Evolutionary conservation across 345 rosid genomes (phyloP).

Genomic region (Leavenworthia alabamica): DNA sequence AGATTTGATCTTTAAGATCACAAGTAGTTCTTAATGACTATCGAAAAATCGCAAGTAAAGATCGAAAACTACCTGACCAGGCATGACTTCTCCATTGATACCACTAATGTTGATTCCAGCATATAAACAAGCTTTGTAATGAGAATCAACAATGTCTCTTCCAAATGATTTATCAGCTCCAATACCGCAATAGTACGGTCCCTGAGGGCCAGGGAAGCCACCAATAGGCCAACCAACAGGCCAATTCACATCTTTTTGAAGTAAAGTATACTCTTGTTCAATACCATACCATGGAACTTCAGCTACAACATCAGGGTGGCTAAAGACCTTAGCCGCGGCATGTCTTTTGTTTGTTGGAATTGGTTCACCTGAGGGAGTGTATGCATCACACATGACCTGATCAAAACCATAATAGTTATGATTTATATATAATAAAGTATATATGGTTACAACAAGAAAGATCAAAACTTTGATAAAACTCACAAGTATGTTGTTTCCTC

Average conservation of each 20-base stretch:
- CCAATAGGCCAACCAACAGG: slow-evolving; percentile 90
- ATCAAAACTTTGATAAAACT: slow-evolving; percentile 28
- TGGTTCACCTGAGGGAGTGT: slow-evolving; percentile 83
- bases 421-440: neutral
- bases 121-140: slow-evolving; percentile 89
- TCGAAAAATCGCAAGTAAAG: neutral
- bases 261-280: slow-evolving; percentile 86
- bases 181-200: slow-evolving; percentile 79
- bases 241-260: slow-evolving; percentile 82
- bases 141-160: slow-evolving; percentile 84
- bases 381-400: slow-evolving; percentile 89
- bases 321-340: slow-evolving; percentile 72
- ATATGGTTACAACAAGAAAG: too few species aligned
- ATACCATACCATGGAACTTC: slow-evolving; percentile 85
- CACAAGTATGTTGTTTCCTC: slow-evolving; percentile 80
- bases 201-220: slow-evolving; percentile 93
- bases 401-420: neutral
- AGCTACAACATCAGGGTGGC: slow-evolving; percentile 56
- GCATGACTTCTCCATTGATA: slow-evolving; percentile 98
- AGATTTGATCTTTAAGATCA: neutral
- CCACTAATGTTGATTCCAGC: slow-evolving; percentile 85
- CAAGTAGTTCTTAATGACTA: too few species aligned
- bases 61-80: slow-evolving; percentile 41
- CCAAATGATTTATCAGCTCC: slow-evolving; percentile 93
- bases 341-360: slow-evolving; percentile 79